Evolutionary conservation across 441 rosid species (phyloP).

Genomic region (Aleurites moluccanus): DNA sequence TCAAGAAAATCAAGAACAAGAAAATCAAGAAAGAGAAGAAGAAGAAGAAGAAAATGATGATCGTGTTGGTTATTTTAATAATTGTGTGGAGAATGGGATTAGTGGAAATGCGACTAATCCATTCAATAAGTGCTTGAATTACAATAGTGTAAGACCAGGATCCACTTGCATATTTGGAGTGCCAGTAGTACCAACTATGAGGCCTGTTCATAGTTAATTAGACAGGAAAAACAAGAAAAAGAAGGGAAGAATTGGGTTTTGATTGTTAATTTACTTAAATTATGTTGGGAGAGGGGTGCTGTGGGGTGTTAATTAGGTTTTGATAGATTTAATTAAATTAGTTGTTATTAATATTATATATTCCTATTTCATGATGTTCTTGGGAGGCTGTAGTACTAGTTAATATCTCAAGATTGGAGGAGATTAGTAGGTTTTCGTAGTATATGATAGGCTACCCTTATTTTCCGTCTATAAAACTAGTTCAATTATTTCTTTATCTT

Average conservation of each 20-base stretch:
- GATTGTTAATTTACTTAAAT: background rate
- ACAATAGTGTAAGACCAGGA: slow-evolving; percentile 23
- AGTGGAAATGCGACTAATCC: slow-evolving; percentile 35
- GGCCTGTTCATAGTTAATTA: slow-evolving; percentile 67
- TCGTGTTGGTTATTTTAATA: no score
- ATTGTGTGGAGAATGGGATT: slow-evolving; percentile 22
- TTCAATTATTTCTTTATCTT: background rate
- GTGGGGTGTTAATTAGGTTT: background rate
- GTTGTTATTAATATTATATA: background rate
- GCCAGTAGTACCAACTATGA: slow-evolving; percentile 51
- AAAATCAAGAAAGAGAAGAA: background rate
- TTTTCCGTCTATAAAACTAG: background rate
- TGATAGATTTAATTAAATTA: background rate
- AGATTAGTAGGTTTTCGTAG: background rate
- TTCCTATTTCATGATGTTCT: background rate
- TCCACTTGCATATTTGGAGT: slow-evolving; percentile 52
- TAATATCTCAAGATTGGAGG: background rate
- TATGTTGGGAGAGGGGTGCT: background rate
- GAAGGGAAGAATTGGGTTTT: background rate
- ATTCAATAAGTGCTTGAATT: slow-evolving; percentile 48
- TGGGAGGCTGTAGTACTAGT: background rate
- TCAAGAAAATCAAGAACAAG: background rate
- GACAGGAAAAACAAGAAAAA: background rate
- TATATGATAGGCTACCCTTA: background rate
- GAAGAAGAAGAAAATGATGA: slow-evolving; percentile 8